These are phyloP conservation scores for Pisolithus thermaeus DNA, from an alignment of 1,284 basidiomycete genomes.

Conservation along the genomic window DNA sequence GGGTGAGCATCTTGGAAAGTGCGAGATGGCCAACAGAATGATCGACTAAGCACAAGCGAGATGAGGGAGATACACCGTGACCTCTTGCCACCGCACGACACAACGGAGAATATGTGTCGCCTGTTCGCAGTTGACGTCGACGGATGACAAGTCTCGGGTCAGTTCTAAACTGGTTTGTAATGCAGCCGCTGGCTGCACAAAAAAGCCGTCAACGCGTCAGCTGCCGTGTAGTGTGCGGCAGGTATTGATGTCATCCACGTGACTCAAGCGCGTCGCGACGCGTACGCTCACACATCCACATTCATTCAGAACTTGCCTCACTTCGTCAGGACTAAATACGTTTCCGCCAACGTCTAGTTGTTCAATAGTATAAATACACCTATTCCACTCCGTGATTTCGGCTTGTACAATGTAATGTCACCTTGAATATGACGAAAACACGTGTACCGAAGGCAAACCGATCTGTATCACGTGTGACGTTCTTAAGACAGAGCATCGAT, in stretches of 20 bases:
- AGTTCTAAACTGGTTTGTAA: background rate
- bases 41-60: background rate
- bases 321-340: no score
- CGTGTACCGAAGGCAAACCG: no score
- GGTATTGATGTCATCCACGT: background rate
- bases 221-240: background rate
- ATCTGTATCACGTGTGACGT: no score
- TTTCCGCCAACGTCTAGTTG: no score
- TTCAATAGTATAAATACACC: no score
- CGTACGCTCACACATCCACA: no score
- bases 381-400: no score
- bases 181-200: background rate
- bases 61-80: background rate
- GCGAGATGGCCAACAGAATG: background rate
- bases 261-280: background rate
- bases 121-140: no score
- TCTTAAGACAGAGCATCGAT: no score
- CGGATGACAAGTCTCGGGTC: background rate
- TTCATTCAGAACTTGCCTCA: no score
- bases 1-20: slow-evolving; percentile 12
- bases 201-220: background rate
- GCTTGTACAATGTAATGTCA: no score
- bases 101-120: background rate
- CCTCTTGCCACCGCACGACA: background rate
- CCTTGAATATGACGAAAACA: no score